Evolutionary conservation across 352 stramenopile genomes (phyloP).

Genomic region (Aphanomyces stellatus): DNA sequence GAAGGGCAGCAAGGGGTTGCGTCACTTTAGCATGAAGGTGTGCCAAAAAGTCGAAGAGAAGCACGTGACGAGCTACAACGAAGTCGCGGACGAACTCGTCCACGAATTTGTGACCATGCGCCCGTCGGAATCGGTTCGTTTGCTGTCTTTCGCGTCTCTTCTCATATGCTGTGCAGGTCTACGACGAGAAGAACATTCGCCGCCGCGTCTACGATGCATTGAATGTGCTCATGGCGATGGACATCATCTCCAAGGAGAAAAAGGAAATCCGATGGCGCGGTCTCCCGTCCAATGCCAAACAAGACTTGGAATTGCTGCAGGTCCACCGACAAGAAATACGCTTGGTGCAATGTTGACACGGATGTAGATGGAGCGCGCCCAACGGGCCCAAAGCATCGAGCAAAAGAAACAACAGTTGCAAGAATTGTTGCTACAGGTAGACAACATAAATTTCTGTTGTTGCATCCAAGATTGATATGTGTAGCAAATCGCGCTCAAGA

Average conservation of each 20-base stretch:
- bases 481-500: slow-evolving; percentile 92
- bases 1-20: slow-evolving; percentile 88
- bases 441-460: background rate
- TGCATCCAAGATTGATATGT: background rate
- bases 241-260: slow-evolving; percentile 97
- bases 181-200: slow-evolving; percentile 95
- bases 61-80: slow-evolving; percentile 92
- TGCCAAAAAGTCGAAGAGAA: slow-evolving; percentile 96
- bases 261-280: slow-evolving; percentile 88
- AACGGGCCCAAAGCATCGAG: slow-evolving; percentile 71
- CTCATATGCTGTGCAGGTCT: slow-evolving; percentile 34
- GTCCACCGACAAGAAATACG: slow-evolving; percentile 38
- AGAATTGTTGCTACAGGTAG: slow-evolving; percentile 86
- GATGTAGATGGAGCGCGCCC: slow-evolving; percentile 54
- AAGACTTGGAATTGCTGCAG: slow-evolving; percentile 82
- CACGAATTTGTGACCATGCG: slow-evolving; percentile 83
- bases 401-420: slow-evolving; percentile 87
- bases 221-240: slow-evolving; percentile 97
- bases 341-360: no score
- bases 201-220: slow-evolving; percentile 95
- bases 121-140: slow-evolving; percentile 50
- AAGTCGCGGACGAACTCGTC: slow-evolving; percentile 91
- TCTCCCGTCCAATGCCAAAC: slow-evolving; percentile 65
- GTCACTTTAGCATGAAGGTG: slow-evolving; percentile 94
- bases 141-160: background rate